Evolutionary conservation across 345 rosid species (phyloP), one percentile per base, ranked within the genome.

Genomic region (Melaleuca quinquenervia): DNA sequence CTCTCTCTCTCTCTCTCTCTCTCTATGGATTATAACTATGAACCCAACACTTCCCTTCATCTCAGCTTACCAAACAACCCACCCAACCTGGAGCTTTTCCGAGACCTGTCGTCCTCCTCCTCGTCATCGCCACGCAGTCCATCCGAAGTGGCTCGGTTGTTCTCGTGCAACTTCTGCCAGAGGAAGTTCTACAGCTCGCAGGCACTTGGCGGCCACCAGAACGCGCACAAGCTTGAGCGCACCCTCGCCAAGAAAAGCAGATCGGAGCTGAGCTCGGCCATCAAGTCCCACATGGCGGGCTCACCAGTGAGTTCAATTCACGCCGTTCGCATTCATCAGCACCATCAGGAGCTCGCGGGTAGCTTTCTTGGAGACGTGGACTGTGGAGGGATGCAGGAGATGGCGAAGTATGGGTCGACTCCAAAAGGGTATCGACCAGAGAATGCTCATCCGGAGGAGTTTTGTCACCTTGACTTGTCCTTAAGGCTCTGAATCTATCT

Each of bases 191-290:
- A 94, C 32, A 97, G 99, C 87, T 97, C 99, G 52, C 99, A 97
- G 89, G 99, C 99, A n/a, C 97, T 97, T 48, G 99, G 99, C 7
- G 98, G 99, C 6, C 99, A 97, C 89, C 99, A 97, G 90, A 97
- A 97, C 89, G 99, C 99, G 44, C 99, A 96, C 88, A 97, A 95
- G 91, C 95, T 96, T 36, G 99, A 96, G 84, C 90, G 98, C 87
- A 97, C 98, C 24, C 89, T 97, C 20, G 98, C 99, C 84, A 97
- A 95, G 92, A 97, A 96, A 89, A 93, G 94, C 86, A 90, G 94
- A 41, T 97, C 94, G 88, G 83, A 75, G 50, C 87, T 90, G 44
- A 86, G 86, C 58, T 88, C 93, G 2, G 84, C 88, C 45, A 56
- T 87, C 29, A 64, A 83, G 50, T 56, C 90, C 76, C 91, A 88